Conservation (phyloP, 164 flowering plant species). For the Sextonia rubra region DNA sequence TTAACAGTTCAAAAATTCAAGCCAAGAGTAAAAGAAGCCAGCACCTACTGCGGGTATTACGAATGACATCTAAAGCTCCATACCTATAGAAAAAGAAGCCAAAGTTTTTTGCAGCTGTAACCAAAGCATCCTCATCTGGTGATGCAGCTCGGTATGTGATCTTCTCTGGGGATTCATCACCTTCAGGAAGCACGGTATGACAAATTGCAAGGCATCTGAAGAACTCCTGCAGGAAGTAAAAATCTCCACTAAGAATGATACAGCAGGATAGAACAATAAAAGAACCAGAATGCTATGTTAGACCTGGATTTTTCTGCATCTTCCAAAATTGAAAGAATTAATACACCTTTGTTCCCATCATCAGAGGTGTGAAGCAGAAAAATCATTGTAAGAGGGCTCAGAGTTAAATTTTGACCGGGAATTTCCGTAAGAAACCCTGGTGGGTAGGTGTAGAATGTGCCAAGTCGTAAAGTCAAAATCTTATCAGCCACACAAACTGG, state of each 20-base stretch:
- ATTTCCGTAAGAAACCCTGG: no score
- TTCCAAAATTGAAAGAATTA: no score
- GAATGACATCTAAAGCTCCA: constrained; percentile 3
- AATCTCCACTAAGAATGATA: constrained; percentile 2
- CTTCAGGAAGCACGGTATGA: constrained; percentile 99
- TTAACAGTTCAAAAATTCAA: background rate
- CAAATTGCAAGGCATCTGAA: constrained; percentile 99
- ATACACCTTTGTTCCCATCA: no score
- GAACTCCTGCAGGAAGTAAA: constrained; percentile 59
- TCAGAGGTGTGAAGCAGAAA: no score
- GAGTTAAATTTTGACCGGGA: no score
- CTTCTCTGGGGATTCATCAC: constrained; percentile 89
- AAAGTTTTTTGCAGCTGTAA: constrained; percentile 91
- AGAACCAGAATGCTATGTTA: background rate
- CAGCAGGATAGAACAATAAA: background rate
- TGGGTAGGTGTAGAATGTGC: no score
- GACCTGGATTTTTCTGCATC: no score
- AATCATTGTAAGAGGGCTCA: no score
- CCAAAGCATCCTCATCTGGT: constrained; percentile 98
- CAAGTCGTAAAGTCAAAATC: no score
- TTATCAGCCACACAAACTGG: no score
- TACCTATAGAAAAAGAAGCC: constrained; percentile 98
- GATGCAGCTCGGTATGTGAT: constrained; percentile 94
- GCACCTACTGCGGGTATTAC: background rate
- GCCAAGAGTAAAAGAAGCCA: background rate